A percentile compares a stretch with the other conserved stretches of the same genome.
These are phyloP conservation scores for Penicillium paradoxum DNA, from an alignment of 495 filamentous ascomycete species.

Conservation along the genomic window DNA sequence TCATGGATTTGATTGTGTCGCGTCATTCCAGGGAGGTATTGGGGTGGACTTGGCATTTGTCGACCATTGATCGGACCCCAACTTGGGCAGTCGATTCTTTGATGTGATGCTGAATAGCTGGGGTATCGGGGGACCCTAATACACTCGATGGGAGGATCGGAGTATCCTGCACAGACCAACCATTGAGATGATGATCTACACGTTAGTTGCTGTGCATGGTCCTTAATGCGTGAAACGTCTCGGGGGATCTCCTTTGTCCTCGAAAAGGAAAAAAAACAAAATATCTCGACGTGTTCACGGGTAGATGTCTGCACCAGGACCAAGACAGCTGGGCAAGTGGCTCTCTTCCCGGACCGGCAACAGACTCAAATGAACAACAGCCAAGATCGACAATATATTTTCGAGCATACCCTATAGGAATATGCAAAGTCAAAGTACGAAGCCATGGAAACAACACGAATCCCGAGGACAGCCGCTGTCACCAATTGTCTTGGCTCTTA, in stretches of 20 bases:
- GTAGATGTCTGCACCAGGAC: too few relatives aligned
- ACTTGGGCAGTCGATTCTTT: neutral
- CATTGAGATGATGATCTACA: neutral
- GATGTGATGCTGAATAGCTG: neutral
- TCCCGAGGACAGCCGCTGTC: constrained; percentile 12
- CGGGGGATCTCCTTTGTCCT: neutral
- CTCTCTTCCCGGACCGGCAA: too few relatives aligned
- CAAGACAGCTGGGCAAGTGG: too few relatives aligned
- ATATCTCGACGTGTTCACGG: too few relatives aligned
- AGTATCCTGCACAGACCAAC: neutral
- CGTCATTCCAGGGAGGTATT: neutral
- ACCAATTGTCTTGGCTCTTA: constrained; percentile 1
- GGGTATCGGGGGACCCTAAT: neutral
- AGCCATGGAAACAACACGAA: neutral
- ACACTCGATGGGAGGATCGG: too few relatives aligned
- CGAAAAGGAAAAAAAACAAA: too few relatives aligned
- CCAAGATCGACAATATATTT: too few relatives aligned
- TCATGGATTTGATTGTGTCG: neutral
- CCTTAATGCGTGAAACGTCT: neutral
- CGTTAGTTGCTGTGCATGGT: neutral
- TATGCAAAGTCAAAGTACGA: neutral
- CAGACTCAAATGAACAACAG: too few relatives aligned
- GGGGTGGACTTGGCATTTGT: constrained; percentile 4
- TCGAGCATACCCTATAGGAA: neutral
- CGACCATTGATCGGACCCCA: neutral